These are phyloP conservation scores for Penicillium sp. DNA, from an alignment of 2,329 filamentous ascomycete genomes.

Conservation along the genomic window DNA sequence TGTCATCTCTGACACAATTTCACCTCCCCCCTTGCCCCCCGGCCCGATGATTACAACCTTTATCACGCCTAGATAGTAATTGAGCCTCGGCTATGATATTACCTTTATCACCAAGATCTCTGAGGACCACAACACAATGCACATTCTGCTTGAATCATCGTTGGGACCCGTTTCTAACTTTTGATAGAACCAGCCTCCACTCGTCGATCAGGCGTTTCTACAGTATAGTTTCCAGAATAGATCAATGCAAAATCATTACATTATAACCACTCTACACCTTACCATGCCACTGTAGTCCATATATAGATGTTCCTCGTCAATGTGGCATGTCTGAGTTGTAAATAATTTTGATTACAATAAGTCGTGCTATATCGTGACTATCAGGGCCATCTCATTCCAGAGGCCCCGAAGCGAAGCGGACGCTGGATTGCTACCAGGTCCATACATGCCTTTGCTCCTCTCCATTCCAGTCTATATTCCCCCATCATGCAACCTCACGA, in stretches of 20 bases:
- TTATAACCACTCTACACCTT: background rate
- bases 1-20: background rate
- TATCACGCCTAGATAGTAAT: constrained; percentile 67
- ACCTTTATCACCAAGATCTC: constrained; percentile 67
- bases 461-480: constrained; percentile 16
- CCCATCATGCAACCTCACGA: constrained; percentile 4
- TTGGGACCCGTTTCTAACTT: constrained; percentile 26
- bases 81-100: constrained; percentile 62
- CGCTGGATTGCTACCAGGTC: constrained; percentile 1
- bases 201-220: background rate
- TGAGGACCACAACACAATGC: constrained; percentile 51
- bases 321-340: constrained; percentile 3
- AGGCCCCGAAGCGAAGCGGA: constrained; percentile 7
- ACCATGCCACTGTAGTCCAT: background rate
- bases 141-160: constrained; percentile 17
- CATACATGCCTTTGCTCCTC: constrained; percentile 8
- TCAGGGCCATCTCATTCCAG: constrained; percentile 1
- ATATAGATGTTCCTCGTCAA: background rate
- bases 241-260: background rate
- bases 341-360: constrained; percentile 28
- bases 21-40: constrained; percentile 12
- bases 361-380: constrained; percentile 30
- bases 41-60: constrained; percentile 66
- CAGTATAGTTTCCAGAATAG: background rate
- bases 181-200: constrained; percentile 8